Evolutionary conservation across 1,284 basidiomycete genomes (phyloP).

Genomic region (Leccinum fuscescens): DNA sequence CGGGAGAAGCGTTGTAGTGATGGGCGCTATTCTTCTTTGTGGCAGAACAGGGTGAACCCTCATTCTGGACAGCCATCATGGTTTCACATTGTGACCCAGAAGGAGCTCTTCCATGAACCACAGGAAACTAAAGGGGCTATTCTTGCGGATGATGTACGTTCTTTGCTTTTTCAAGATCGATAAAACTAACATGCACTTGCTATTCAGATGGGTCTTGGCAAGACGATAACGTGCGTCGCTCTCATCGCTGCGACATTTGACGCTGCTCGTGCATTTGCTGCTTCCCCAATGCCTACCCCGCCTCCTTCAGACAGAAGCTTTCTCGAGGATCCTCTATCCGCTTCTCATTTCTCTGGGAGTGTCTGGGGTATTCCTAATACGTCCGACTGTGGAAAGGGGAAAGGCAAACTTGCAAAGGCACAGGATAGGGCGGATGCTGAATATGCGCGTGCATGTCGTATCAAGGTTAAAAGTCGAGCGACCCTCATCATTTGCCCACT

Average conservation of each 20-base stretch:
- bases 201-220: slow-evolving; percentile 92
- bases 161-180: slow-evolving; percentile 9
- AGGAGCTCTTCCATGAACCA: slow-evolving; percentile 67
- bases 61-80: slow-evolving; percentile 54
- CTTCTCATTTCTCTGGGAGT: slow-evolving; percentile 70
- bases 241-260: slow-evolving; percentile 84
- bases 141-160: slow-evolving; percentile 87
- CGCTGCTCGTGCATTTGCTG: slow-evolving; percentile 70
- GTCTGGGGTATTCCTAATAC: slow-evolving; percentile 81
- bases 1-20: slow-evolving; percentile 57
- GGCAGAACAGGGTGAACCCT: slow-evolving; percentile 63
- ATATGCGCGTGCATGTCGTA: slow-evolving; percentile 65
- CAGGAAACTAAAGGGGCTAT: slow-evolving; percentile 86
- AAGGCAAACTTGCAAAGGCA: slow-evolving; percentile 59
- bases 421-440: slow-evolving; percentile 71
- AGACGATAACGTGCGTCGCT: slow-evolving; percentile 93
- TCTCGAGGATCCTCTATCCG: slow-evolving; percentile 43
- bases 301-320: slow-evolving; percentile 41
- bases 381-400: slow-evolving; percentile 49
- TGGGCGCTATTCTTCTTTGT: slow-evolving; percentile 69
- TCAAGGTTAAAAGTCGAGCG: slow-evolving; percentile 81
- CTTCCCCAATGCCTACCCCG: slow-evolving; percentile 48
- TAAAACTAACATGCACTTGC: slow-evolving; percentile 12
- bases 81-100: slow-evolving; percentile 85
- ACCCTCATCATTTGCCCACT: slow-evolving; percentile 97